Evolutionary conservation across 768 basidiomycete genomes (phyloP), one percentile per base, ranked within the genome.

Genomic region (Phaffia australis): DNA sequence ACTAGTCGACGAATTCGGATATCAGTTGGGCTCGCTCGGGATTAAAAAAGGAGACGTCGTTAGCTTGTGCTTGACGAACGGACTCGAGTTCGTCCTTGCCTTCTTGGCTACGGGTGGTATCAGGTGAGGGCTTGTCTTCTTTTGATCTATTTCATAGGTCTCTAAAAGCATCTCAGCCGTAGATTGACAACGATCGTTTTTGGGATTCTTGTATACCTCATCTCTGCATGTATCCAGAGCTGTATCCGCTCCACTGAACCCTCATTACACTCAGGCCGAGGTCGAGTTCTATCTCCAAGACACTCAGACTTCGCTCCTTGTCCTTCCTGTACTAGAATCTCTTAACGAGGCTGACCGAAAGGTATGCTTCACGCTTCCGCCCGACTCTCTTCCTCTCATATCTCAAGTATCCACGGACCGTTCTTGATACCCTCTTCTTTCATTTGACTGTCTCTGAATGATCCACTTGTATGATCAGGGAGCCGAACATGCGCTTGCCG

Each of bases 281-380:
- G 63, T 64, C 21, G 63, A 64, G 63, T 64, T 64, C 25, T 64
- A 64, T 54, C 63, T 64, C 25, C 52, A 56, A 16, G 63, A 64
- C 25, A 64, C 63, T 18, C 42, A 51, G 16, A 54, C 62, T 6
- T 63, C 62, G 18, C 62, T 63, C 19, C 52, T 63, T 25, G 46
- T 63, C 50, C 46, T 63, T 35, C 62, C 62, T 42, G 46, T 50
- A 3, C 27, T n/a, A 6, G 62, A 23, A 42, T 9, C 49, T 54
- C 51, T 63, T 63, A 30, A 21, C 27, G 8, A 23, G 2, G 15
- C 55, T 54, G 62, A 63, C 9, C 51, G 49, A 14, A 63, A 63
- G 62, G 62, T 63, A 9, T 16, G 50, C 19, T 8, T 11, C 35
- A 29, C 6, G 23, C 18, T 62, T 51, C 47, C n/a, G 32, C 50